Evolutionary conservation across 2,329 filamentous ascomycete genomes (phyloP).

Genomic region (Colletotrichum caudatum): DNA sequence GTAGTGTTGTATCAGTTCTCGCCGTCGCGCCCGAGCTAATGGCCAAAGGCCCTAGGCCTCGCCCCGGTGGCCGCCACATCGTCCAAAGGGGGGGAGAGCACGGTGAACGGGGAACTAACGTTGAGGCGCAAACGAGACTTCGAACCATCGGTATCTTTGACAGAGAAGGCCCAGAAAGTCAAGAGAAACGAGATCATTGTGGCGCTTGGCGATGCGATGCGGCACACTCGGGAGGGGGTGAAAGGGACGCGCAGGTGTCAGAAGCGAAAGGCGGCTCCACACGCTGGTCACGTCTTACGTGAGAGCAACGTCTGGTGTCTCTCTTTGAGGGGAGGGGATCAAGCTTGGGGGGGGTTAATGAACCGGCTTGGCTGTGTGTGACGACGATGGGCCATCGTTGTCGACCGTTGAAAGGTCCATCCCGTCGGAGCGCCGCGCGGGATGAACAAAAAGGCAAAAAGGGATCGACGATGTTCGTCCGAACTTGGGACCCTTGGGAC

Average conservation of each 20-base stretch:
- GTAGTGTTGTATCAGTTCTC: constrained; percentile 21
- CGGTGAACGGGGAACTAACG: constrained; percentile 9
- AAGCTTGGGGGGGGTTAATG: neutral
- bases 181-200: neutral
- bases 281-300: neutral
- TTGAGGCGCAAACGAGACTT: constrained; percentile 14
- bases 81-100: neutral
- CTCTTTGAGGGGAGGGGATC: neutral
- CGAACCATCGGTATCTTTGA: constrained; percentile 19
- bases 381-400: neutral
- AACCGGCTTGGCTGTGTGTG: neutral
- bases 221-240: neutral
- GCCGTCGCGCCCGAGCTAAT: constrained; percentile 16
- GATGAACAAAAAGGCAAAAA: constrained; percentile 26
- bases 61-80: constrained; percentile 8
- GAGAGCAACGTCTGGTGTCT: neutral
- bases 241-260: neutral
- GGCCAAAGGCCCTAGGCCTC: constrained; percentile 16
- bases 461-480: neutral
- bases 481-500: too few relatives aligned
- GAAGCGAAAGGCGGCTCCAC: neutral
- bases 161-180: neutral
- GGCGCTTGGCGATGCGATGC: constrained; percentile 4
- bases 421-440: constrained; percentile 7
- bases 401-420: constrained; percentile 24